Percentiles rank a stretch among this genome's conserved stretches.
phyloP scores from a whole-genome alignment of 2,329 filamentous ascomycete genomes.

The Ophiostoma quercus region DNA sequence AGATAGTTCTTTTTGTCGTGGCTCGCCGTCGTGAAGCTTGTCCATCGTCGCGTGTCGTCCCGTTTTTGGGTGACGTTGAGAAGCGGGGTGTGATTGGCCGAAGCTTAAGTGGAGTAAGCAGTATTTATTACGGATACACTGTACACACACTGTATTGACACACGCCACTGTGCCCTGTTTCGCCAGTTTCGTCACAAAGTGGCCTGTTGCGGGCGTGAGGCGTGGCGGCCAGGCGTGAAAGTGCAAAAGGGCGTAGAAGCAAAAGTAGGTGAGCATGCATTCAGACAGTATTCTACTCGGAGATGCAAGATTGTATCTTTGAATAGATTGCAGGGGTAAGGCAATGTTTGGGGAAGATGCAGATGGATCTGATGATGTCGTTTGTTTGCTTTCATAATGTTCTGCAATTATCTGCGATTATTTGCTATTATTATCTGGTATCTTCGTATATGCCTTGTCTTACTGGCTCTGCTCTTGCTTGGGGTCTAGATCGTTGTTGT shows the following conservation, averaged over 20 bases:
- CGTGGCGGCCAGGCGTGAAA: background rate
- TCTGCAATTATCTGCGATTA: no score
- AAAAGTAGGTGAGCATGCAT: background rate
- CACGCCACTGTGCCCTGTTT: conserved; percentile 7
- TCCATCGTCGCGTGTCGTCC: background rate
- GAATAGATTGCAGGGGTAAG: background rate
- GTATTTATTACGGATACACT: background rate
- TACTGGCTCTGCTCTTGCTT: background rate
- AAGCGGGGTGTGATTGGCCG: background rate
- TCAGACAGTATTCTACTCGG: background rate
- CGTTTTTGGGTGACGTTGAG: conserved; percentile 1
- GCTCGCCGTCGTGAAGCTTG: background rate
- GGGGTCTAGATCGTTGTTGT: background rate
- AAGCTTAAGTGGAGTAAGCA: background rate
- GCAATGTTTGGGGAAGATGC: background rate
- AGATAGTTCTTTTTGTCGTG: background rate
- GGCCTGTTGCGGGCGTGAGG: conserved; percentile 10
- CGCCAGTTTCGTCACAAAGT: conserved; percentile 9
- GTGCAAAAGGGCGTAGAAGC: background rate
- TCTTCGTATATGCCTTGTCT: background rate
- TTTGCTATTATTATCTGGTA: background rate
- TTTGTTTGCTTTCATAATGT: background rate
- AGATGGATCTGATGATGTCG: background rate
- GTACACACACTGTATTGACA: background rate
- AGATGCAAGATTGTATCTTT: background rate